A percentile compares a stretch with the other conserved stretches of the same genome.
Conservation (phyloP, 176 grass and related monocot genomes). For the Carex myosuroides region DNA sequence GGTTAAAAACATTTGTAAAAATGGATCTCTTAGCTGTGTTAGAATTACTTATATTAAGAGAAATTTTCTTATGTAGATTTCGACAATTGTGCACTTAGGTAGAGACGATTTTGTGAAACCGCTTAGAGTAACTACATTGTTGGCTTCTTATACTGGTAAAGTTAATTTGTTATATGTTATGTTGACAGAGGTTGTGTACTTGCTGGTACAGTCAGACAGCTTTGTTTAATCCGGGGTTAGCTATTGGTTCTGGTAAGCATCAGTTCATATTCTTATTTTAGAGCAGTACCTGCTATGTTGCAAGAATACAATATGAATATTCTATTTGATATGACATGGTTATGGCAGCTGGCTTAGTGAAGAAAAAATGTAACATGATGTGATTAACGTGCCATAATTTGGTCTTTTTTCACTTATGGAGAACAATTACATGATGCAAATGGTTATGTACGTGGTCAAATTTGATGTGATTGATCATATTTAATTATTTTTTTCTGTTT, state of each 20-base stretch:
- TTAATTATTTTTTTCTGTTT: too few relatives aligned
- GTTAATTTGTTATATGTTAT: neutral
- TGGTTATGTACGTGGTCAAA: too few relatives aligned
- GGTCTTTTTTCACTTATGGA: too few relatives aligned
- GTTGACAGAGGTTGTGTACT: neutral
- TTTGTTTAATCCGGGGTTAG: neutral
- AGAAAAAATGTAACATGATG: too few relatives aligned
- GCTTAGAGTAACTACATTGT: neutral
- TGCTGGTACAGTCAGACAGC: neutral
- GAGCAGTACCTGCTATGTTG: too few relatives aligned
- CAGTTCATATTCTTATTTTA: too few relatives aligned
- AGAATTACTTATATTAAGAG: neutral
- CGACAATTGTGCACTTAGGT: neutral
- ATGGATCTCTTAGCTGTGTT: neutral
- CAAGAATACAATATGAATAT: too few relatives aligned
- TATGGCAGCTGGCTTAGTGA: too few relatives aligned
- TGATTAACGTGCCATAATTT: too few relatives aligned
- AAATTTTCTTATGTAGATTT: neutral
- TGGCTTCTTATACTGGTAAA: neutral
- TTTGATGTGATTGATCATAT: too few relatives aligned
- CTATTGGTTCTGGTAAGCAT: neutral
- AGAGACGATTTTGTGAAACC: neutral
- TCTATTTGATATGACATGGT: too few relatives aligned
- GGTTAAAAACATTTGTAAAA: neutral
- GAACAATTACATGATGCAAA: too few relatives aligned